Evolutionary conservation across 2,329 filamentous ascomycete genomes (phyloP).

Genomic region (Trichoderma endophyticum): DNA sequence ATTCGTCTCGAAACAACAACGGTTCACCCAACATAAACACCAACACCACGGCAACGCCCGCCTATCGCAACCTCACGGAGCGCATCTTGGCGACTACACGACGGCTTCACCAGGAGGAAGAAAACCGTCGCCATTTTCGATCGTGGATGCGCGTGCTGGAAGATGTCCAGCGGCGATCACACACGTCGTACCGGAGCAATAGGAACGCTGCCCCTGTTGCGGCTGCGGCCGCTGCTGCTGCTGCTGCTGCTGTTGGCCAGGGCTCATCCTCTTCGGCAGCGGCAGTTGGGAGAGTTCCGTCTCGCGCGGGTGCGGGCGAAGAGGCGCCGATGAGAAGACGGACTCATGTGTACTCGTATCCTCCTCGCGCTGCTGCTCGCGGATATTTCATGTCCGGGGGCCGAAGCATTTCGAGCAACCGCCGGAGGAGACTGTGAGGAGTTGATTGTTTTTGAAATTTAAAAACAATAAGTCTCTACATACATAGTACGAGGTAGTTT

Average conservation of each 20-base stretch:
- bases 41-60: background rate
- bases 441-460: background rate
- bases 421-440: constrained; percentile 3
- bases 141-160: constrained; percentile 6
- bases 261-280: background rate
- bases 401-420: background rate
- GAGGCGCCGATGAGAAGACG: background rate
- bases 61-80: background rate
- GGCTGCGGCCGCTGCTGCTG: background rate
- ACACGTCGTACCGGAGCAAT: background rate
- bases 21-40: background rate
- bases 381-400: constrained; percentile 8
- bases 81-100: background rate
- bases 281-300: background rate
- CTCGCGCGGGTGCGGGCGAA: background rate
- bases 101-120: background rate
- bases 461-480: background rate
- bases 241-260: background rate
- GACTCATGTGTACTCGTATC: background rate
- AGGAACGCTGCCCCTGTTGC: background rate
- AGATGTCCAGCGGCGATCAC: background rate
- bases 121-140: background rate
- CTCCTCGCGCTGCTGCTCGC: background rate
- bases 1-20: background rate
- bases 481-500: too few relatives aligned